Base-by-base conservation (phyloP, 768 basidiomycete genomes). In the Mrakia frigida region DNA sequence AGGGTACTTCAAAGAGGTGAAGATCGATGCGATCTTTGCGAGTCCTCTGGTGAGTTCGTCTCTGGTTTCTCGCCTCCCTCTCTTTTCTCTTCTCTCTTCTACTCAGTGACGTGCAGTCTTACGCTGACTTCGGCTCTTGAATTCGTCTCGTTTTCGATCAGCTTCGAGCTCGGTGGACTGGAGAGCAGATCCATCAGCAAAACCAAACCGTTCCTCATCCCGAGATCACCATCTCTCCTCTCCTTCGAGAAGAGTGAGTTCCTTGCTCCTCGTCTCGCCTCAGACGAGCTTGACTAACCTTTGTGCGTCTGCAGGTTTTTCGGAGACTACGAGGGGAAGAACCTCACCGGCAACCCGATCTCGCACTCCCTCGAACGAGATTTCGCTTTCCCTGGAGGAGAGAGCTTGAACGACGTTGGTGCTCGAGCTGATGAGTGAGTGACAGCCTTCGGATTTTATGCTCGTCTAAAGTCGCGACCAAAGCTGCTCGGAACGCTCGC, bases 31-130 rank as follows among this genome's bases (percentile, higher is more conserved):
- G 10, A 88, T 93, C 50, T 85, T 90, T 81, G 85, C 90, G 4
- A 92, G 91, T 0, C 86, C 88, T 70, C 85, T 92, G 65, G 86
- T 87, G 80, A 88, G n/a, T n/a, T n/a, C n/a, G 92, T 16, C 89
- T 50, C 18, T 46, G n/a, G n/a, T 46, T 21, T 14, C 46, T 50
- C 16, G 3, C 16, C 6, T 25, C 56, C 9, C 11, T 6, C 56
- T 28, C 85, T 79, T 92, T 91, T 0, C 91, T 91, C 0, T 79
- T 92, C 31, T 41, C 23, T 61, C n/a, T 5, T 41, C 39, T 41
- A 11, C 5, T 41, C 39, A 41, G 6, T 11, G 5, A 41, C 5
- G 39, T 11, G 39, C 11, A n/a, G n/a, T n/a, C n/a, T n/a, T n/a
- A n/a, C n/a, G n/a, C 11, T 39, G 50, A 23, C 6, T 18, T 18